Base-by-base conservation (phyloP, 768 basidiomycete species). In the Phlebiopsis gigantea region DNA sequence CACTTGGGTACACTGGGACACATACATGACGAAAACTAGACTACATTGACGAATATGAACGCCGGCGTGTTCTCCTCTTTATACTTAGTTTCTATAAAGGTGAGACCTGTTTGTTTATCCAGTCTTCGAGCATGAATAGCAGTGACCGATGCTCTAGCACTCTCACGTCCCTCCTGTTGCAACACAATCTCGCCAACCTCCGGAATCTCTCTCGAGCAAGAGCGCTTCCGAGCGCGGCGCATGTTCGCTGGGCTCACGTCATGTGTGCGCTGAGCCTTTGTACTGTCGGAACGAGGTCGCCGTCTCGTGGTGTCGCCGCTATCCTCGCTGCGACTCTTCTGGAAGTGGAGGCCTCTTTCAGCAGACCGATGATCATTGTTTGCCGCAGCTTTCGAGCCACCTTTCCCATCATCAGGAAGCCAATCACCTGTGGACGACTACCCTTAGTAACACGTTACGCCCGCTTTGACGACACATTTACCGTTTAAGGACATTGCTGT, bases 341-440 rank as follows among this genome's bases (percentile, higher is more conserved):
- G 47, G 19, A 25, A 28, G 26, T 25, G 19, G 26, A 8, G 26
- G 28, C 47, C 47, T 25, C 28, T 28, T 28, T 6, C 26, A 30
- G 47, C 47, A 25, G 26, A 5, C 26, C 47, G 47, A 48, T 28
- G 47, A 48, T 48, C 47, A 30, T 48, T 48, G 47, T 48, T 48
- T 48, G 47, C 47, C 47, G 47, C 26, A 48, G 26, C 29, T 28
- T 25, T 28, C 29, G 47, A 4, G 19, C 47, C 21, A 28, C n/a
- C 47, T 48, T 48, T 48, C 26, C 47, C 47, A n/a, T n/a, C n/a
- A 48, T 48, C 47, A 48, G 6, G 47, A 48, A 48, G 47, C 47
- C 26, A 19, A 48, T 48, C 26, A 19, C 47, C 47, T 48, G 47
- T n/a, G 47, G 15, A 25, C 28, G 26, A 48, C 19, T 48, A 25